A percentile compares a stretch with the other conserved stretches of the same genome.
Conservation (phyloP, 768 basidiomycete genomes). For the Kondoa malvinella region DNA sequence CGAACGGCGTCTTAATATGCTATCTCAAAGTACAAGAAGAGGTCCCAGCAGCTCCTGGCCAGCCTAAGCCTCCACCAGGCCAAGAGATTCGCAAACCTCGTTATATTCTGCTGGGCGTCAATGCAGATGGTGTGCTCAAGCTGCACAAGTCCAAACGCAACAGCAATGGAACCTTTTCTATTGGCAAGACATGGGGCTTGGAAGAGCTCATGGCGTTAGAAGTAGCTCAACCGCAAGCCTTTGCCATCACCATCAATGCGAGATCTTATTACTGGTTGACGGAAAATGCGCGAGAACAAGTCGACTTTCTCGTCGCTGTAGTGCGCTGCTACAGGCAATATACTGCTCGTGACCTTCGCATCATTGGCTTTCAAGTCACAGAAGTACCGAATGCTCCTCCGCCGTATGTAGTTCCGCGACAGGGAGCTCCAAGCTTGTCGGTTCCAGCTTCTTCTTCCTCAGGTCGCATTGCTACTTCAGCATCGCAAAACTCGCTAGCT, state of each 20-base stretch:
- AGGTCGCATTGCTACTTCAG: not conserved
- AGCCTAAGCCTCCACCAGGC: constrained; percentile 3
- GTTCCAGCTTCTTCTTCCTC: constrained; percentile 5
- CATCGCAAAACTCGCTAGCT: not conserved
- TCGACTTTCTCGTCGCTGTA: constrained; percentile 49
- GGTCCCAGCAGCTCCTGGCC: constrained; percentile 32
- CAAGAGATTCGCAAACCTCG: constrained; percentile 50
- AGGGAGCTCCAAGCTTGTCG: not conserved
- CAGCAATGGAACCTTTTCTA: constrained; percentile 80
- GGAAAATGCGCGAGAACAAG: constrained; percentile 55
- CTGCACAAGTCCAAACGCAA: constrained; percentile 95
- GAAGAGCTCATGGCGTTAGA: constrained; percentile 64
- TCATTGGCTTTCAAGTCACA: constrained; percentile 12
- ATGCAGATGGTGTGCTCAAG: constrained; percentile 45
- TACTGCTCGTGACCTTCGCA: constrained; percentile 8
- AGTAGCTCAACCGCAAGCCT: constrained; percentile 33
- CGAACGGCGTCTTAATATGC: constrained; percentile 44
- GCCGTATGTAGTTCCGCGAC: constrained; percentile 13
- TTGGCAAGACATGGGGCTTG: constrained; percentile 90
- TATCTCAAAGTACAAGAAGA: constrained; percentile 94
- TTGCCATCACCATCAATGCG: constrained; percentile 72
- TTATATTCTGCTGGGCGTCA: constrained; percentile 67
- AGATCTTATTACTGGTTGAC: constrained; percentile 73
- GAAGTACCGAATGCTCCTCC: constrained; percentile 16
- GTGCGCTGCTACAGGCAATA: constrained; percentile 37